These are phyloP conservation scores for Madurella mycetomatis DNA, from an alignment of 2,329 filamentous ascomycete genomes.

Conservation along the genomic window DNA sequence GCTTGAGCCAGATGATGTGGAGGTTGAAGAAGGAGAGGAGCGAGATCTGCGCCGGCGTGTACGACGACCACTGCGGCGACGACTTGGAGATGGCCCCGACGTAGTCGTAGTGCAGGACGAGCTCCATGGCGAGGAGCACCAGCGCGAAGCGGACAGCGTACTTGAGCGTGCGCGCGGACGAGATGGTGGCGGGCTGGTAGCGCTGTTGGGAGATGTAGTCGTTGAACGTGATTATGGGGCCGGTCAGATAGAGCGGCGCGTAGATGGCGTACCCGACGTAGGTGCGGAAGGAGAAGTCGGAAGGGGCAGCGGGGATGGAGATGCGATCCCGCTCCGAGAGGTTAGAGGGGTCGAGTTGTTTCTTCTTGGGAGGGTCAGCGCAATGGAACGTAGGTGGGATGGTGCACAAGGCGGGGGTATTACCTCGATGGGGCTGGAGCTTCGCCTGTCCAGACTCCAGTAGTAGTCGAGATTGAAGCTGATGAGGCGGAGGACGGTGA, in stretches of 20 bases:
- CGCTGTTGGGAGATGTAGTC: constrained; percentile 89
- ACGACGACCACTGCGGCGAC: constrained; percentile 72
- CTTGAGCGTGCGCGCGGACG: constrained; percentile 63
- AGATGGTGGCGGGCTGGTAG: constrained; percentile 68
- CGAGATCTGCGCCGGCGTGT: constrained; percentile 81
- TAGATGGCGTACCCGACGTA: constrained; percentile 89
- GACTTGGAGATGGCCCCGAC: constrained; percentile 87
- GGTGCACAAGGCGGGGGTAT: constrained; percentile 29
- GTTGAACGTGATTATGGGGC: constrained; percentile 95
- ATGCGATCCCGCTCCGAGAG: constrained; percentile 88
- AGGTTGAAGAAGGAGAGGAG: constrained; percentile 95
- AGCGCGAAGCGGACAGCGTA: constrained; percentile 82
- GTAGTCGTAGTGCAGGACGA: constrained; percentile 88
- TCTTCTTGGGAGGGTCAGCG: constrained; percentile 84
- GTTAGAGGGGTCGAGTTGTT: constrained; percentile 81
- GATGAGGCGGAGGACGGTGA: constrained; percentile 85
- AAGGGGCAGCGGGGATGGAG: constrained; percentile 63
- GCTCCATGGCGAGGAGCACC: constrained; percentile 80
- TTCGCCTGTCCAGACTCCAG: constrained; percentile 70
- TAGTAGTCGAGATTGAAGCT: constrained; percentile 98
- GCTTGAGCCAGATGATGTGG: constrained; percentile 95
- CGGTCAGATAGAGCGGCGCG: constrained; percentile 85
- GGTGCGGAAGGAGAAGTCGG: constrained; percentile 76
- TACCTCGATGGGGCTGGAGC: constrained; percentile 75
- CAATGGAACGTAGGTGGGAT: background rate